phyloP scores from a whole-genome alignment of 2,329 filamentous ascomycete species.

The Camillea tinctor region DNA sequence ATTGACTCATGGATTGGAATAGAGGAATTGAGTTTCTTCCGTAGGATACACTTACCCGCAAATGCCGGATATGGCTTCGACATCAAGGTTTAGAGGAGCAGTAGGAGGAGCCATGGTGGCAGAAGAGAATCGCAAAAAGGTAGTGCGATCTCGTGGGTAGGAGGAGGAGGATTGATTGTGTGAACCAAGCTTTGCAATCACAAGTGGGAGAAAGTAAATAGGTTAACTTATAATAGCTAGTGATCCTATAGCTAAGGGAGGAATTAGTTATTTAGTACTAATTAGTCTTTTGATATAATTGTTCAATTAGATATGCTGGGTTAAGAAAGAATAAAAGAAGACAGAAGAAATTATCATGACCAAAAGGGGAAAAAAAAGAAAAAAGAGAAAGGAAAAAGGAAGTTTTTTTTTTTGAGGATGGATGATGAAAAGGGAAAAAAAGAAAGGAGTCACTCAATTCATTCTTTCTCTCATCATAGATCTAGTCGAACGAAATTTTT shows the following conservation, averaged over 20 bases:
- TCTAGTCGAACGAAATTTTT: neutral
- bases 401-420: too few species aligned
- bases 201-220: too few species aligned
- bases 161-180: neutral
- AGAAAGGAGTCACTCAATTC: neutral
- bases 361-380: too few species aligned
- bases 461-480: neutral
- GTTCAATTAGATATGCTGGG: too few species aligned
- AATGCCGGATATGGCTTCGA: conserved; percentile 89
- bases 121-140: neutral
- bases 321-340: too few species aligned
- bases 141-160: neutral
- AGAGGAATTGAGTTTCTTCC: neutral
- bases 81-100: conserved; percentile 67
- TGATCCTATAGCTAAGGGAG: too few species aligned
- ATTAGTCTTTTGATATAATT: too few species aligned
- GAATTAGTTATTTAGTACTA: too few species aligned
- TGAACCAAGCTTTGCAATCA: neutral
- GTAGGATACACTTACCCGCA: conserved; percentile 61
- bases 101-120: conserved; percentile 53
- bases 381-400: too few species aligned
- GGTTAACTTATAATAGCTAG: too few species aligned
- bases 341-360: too few species aligned
- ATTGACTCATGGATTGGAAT: too few species aligned
- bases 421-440: neutral